Evolutionary conservation across 2,329 filamentous ascomycete species (phyloP), one percentile per base, ranked within the genome.

Genomic region (Bimuria novae-zelandiae): DNA sequence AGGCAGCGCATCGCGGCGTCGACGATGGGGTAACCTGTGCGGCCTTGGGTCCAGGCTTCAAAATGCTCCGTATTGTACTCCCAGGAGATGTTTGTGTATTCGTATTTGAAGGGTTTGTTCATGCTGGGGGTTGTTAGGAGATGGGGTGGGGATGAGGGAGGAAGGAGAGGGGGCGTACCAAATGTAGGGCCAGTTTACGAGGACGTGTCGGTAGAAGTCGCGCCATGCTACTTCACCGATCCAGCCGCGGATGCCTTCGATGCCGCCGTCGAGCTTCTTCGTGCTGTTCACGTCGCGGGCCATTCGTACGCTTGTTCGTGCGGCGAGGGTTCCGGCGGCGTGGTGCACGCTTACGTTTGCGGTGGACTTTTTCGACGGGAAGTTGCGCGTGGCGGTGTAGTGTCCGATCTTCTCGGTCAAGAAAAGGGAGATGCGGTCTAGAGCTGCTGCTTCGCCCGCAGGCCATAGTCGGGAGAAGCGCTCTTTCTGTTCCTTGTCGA

Each of bases 161-260:
- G 35, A 8, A 17, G 4, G 23, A 17, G 12, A 35, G 22, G n/a
- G 7, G 14, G 71, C 80, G 67, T 74, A 86, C n/a, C n/a, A 90
- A 6, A 92, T 79, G 63, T 92, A 92, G 0, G 92, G 92, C 90
- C 90, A 96, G 55, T 92, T 78, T 0, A 87, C 89, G 4, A 96
- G 76, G 3, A 96, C 89, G 69, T 82, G 80, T 1, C 79, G 65
- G 62, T 82, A 82, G 39, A 81, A 78, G 51, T 82, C 79, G 0
- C 79, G 71, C 69, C 80, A 82, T 1, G 79, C 78, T n/a, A 82
- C 74, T 59, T 82, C 79, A 6, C 76, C 73, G 1, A 82, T 79
- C 79, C 79, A 82, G 4, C 73, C 62, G 17, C 67, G 60, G 6
- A 77, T 66, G 1, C 76, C 78, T 4, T 80, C 75, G 4, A 71